Evolutionary conservation across 495 filamentous ascomycete species (phyloP), one percentile per base, ranked within the genome.

Genomic region (Tuber umbilicatum): DNA sequence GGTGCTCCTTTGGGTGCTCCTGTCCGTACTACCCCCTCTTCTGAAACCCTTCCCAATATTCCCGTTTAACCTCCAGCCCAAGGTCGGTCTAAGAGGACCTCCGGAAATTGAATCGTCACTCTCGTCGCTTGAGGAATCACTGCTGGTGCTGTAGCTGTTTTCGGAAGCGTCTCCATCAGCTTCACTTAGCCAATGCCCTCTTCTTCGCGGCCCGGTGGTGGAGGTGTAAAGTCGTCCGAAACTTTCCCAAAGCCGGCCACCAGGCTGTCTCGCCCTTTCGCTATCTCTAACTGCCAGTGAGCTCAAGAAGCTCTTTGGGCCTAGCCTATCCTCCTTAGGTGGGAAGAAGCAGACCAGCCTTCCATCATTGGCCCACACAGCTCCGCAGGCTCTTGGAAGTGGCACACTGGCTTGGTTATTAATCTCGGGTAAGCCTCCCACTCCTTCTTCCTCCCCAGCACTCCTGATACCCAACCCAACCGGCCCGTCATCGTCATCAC

Each of bases 321-420:
- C 71, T 2, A 69, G 70, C 27, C 81, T 75, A 73, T 93, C 91
- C 80, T 91, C 90, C 82, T 92, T 94, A 12, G 91, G 90, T 4
- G 91, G 92, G 79, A 97, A 96, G 79, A 94, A 96, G 84, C 93
- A 96, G 35, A 94, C 88, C 12, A 97, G 86, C 68, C 88, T 88
- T 37, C 94, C 94, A 78, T 92, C 89, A 69, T 89, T 87, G 23
- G 92, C 89, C 86, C 93, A 97, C 21, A 89, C 85, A 19, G 91
- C 91, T 68, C 93, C 92, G 81, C 92, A 96, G 35, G 84, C 87
- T 78, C 89, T 89, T 6, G 91, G 92, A 70, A 91, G 84, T 21
- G 93, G 93, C 12, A 94, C 90, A 80, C 92, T 91, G 39, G 90
- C 90, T 74, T 92, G 91, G 31, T 90, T 88, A 81, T 90, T 91